These are phyloP conservation scores for Solanum chiquidenum DNA, from an alignment of 257 asterid genomes.

Conservation along the genomic window DNA sequence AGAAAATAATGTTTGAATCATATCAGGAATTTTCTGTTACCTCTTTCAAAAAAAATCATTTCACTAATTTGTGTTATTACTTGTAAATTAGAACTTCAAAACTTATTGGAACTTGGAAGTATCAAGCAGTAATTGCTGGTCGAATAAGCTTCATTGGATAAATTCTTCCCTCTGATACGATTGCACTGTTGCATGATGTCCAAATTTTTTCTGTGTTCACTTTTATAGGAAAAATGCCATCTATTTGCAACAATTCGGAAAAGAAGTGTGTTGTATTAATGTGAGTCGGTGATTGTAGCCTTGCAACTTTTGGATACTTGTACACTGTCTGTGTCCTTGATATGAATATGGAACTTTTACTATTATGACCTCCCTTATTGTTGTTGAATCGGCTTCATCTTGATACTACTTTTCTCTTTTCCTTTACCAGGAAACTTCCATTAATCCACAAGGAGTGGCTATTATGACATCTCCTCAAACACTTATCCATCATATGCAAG, in stretches of 20 bases:
- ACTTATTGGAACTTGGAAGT: not conserved
- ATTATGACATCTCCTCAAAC: conserved; percentile 66
- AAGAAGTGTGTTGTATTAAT: not conserved
- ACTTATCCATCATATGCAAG: conserved; percentile 76
- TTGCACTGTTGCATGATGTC: not conserved
- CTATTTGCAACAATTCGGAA: not conserved
- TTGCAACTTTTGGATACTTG: not conserved
- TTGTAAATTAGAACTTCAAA: not conserved
- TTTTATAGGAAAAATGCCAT: not conserved
- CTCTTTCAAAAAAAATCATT: not conserved
- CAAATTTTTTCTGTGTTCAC: not conserved
- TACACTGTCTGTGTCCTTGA: not conserved
- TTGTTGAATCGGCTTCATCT: not conserved
- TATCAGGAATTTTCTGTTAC: not conserved
- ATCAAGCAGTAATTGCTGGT: not conserved
- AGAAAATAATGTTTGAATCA: not conserved
- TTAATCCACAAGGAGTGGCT: conserved; percentile 75
- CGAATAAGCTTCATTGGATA: not conserved
- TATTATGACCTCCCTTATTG: not conserved
- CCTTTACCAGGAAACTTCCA: conserved; percentile 50
- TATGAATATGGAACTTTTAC: not conserved
- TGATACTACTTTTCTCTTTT: not conserved
- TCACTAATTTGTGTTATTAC: not conserved
- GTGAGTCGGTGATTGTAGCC: not conserved
- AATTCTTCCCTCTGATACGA: not conserved